These are phyloP conservation scores for Saitozyma podzolica DNA, from an alignment of 768 basidiomycete species.

Conservation along the genomic window DNA sequence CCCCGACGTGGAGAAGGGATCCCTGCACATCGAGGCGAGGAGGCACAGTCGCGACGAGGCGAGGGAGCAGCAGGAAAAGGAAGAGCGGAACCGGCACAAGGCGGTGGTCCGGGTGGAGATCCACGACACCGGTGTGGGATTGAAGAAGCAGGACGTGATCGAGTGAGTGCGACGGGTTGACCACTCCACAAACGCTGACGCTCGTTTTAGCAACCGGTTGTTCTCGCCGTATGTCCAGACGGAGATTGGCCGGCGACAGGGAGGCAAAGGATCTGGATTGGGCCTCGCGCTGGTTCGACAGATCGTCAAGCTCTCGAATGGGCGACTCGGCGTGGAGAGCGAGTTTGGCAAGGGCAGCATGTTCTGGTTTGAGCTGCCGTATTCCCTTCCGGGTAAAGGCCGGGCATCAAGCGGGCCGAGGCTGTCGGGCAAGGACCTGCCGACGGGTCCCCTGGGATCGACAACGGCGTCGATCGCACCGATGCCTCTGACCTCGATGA, in stretches of 20 bases:
- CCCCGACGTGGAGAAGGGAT: slow-evolving; percentile 40
- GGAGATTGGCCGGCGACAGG: slow-evolving; percentile 56
- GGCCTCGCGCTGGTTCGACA: slow-evolving; percentile 75
- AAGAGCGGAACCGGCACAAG: slow-evolving; percentile 31
- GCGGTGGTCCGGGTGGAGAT: slow-evolving; percentile 75
- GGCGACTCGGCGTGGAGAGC: slow-evolving; percentile 62
- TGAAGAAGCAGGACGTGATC: slow-evolving; percentile 66
- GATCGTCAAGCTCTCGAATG: slow-evolving; percentile 73
- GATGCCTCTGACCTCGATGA: too few species aligned
- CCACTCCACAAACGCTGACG: background rate
- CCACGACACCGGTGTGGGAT: slow-evolving; percentile 69
- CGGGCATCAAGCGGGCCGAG: too few species aligned
- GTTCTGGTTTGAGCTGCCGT: slow-evolving; percentile 65
- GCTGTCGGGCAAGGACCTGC: too few species aligned
- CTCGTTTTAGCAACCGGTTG: slow-evolving; percentile 33
- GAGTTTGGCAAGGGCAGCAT: slow-evolving; percentile 66
- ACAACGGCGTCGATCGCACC: too few species aligned
- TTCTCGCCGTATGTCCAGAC: slow-evolving; percentile 55
- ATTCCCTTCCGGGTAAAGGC: slow-evolving; percentile 28
- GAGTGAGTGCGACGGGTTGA: slow-evolving; percentile 50
- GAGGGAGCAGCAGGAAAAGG: slow-evolving; percentile 15
- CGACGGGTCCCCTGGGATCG: too few species aligned
- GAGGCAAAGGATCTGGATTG: slow-evolving; percentile 67
- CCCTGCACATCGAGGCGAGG: slow-evolving; percentile 22
- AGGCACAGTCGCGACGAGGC: slow-evolving; percentile 20